Evolutionary conservation across 2,329 filamentous ascomycete species (phyloP).

Genomic region (Colletotrichum sp.): DNA sequence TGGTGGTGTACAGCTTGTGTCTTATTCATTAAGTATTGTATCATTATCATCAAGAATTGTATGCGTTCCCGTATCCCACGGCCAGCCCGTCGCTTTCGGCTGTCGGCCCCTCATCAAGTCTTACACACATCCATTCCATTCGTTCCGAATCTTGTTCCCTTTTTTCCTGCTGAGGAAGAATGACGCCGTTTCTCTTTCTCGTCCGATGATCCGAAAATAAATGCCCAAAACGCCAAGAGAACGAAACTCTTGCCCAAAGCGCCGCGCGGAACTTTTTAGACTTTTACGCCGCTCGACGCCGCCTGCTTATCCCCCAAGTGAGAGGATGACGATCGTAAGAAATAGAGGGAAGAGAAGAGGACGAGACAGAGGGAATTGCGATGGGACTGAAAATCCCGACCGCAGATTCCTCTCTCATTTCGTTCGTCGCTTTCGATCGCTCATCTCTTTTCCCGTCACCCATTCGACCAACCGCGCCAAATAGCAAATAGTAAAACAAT

Average conservation of each 20-base stretch:
- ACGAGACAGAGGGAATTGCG: not conserved
- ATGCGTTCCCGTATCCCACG: not conserved
- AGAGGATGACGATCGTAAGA: not conserved
- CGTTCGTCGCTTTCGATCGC: not conserved
- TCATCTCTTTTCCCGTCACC: not conserved
- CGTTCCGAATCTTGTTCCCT: not conserved
- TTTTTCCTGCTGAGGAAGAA: not conserved
- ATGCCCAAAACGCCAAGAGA: constrained; percentile 5
- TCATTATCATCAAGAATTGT: not conserved
- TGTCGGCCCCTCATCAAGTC: not conserved
- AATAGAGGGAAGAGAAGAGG: not conserved
- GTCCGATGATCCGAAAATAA: not conserved
- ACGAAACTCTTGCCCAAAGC: constrained; percentile 16
- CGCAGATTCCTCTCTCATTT: not conserved
- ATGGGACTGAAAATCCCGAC: not conserved
- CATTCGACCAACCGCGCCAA: not conserved
- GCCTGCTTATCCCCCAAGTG: not conserved
- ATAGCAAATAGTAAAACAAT: not conserved
- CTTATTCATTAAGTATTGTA: not conserved
- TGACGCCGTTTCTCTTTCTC: not conserved
- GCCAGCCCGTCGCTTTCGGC: not conserved
- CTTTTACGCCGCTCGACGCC: not conserved
- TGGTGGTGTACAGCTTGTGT: not conserved
- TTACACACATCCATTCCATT: not conserved
- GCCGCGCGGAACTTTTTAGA: constrained; percentile 7